These are phyloP conservation scores for Apiotrichum siamense DNA, from an alignment of 1,284 basidiomycete species.

Conservation along the genomic window DNA sequence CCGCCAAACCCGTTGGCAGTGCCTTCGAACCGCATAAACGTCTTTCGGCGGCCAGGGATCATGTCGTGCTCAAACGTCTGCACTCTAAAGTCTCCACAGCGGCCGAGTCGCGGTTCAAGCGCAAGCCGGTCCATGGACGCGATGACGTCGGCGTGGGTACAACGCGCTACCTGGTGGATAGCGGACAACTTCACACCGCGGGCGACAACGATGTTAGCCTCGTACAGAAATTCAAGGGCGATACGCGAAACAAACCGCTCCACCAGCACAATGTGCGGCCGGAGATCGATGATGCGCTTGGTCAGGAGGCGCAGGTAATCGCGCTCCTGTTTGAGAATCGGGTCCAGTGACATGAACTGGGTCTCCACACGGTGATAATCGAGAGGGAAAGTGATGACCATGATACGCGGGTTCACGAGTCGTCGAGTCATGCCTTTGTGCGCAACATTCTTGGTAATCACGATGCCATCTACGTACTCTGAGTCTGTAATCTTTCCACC, in stretches of 20 bases:
- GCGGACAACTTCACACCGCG: slow-evolving; percentile 82
- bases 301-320: slow-evolving; percentile 89
- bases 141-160: slow-evolving; percentile 92
- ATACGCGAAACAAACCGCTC: slow-evolving; percentile 88
- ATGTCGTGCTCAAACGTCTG: slow-evolving; percentile 91
- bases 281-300: slow-evolving; percentile 77
- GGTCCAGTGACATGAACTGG: slow-evolving; percentile 89
- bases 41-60: slow-evolving; percentile 86
- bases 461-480: slow-evolving; percentile 93
- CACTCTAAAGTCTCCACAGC: slow-evolving; percentile 79
- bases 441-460: slow-evolving; percentile 96
- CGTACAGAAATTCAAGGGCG: slow-evolving; percentile 81
- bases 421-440: slow-evolving; percentile 65
- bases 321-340: slow-evolving; percentile 87
- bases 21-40: slow-evolving; percentile 95
- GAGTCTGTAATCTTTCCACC: slow-evolving; percentile 87
- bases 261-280: slow-evolving; percentile 88
- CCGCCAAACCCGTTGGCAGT: slow-evolving; percentile 87
- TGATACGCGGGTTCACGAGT: slow-evolving; percentile 67
- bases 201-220: slow-evolving; percentile 84
- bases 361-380: slow-evolving; percentile 92
- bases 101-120: slow-evolving; percentile 80
- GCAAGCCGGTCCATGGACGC: slow-evolving; percentile 92
- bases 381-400: slow-evolving; percentile 92
- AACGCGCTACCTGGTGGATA: slow-evolving; percentile 79